Evolutionary conservation across 139 green algal species (phyloP).

Genomic region (Trebouxia sp.): DNA sequence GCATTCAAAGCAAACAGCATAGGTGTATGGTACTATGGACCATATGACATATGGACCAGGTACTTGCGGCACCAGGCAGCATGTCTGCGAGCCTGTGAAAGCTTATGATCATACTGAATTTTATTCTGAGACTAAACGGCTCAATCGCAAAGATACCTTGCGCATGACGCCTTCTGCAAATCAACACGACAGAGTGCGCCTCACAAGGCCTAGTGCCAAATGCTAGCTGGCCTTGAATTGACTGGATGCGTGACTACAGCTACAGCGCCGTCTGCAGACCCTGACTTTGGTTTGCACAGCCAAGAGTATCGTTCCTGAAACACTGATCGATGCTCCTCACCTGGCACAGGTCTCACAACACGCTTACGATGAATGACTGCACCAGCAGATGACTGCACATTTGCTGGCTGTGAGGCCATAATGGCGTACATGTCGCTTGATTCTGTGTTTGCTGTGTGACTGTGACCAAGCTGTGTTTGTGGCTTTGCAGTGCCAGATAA

Average conservation of each 20-base stretch:
- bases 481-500: slow-evolving; percentile 5
- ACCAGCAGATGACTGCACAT: background rate
- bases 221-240: background rate
- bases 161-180: too few relatives aligned
- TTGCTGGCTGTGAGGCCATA: slow-evolving; percentile 7
- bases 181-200: too few relatives aligned
- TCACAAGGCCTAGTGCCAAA: background rate
- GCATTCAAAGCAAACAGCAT: too few relatives aligned
- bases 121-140: too few relatives aligned
- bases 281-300: background rate
- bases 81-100: too few relatives aligned
- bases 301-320: slow-evolving; percentile 12
- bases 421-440: slow-evolving; percentile 1
- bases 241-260: background rate
- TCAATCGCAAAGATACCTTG: background rate
- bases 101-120: too few relatives aligned
- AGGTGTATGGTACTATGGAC: too few relatives aligned
- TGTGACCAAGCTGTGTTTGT: background rate
- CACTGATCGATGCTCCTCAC: background rate
- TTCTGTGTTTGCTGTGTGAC: slow-evolving; percentile 8
- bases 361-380: background rate
- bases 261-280: background rate
- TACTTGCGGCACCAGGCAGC: too few relatives aligned
- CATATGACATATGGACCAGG: too few relatives aligned
- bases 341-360: slow-evolving; percentile 18